Evolutionary conservation across 2,329 filamentous ascomycete genomes (phyloP).

Genomic region (Scedosporium dehoogii): DNA sequence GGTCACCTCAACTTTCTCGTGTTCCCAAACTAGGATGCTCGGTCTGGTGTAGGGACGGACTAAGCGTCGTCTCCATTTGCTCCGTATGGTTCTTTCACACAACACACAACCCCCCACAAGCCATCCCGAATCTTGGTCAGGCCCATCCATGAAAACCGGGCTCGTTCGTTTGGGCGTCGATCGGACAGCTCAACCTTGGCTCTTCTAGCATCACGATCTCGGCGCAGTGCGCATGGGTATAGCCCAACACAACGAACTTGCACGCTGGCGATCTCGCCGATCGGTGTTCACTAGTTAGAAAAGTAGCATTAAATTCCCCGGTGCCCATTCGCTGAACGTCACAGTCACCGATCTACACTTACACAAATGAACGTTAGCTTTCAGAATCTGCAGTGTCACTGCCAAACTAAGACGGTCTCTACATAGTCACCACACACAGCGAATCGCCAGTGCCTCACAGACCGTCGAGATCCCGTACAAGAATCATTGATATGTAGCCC

Average conservation of each 20-base stretch:
- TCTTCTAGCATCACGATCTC: neutral
- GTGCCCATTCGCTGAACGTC: too few relatives aligned
- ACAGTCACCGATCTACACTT: too few relatives aligned
- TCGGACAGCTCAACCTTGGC: neutral
- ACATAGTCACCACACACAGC: too few relatives aligned
- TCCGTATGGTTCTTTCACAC: neutral
- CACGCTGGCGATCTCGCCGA: neutral
- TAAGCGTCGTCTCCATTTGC: neutral
- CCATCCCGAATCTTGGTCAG: neutral
- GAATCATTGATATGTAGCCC: too few relatives aligned
- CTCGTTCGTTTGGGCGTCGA: neutral
- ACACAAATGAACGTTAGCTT: too few relatives aligned
- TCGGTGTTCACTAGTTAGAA: neutral
- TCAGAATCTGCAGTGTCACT: too few relatives aligned
- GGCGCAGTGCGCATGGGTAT: neutral
- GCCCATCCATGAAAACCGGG: neutral
- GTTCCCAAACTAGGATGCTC: neutral
- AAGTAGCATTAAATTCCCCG: too few relatives aligned
- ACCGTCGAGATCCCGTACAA: too few relatives aligned
- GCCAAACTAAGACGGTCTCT: too few relatives aligned
- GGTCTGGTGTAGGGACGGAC: neutral
- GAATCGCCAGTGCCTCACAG: too few relatives aligned
- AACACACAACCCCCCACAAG: neutral
- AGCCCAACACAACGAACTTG: neutral
- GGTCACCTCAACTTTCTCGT: neutral